A percentile compares a stretch with the other conserved stretches of the same genome.
These are phyloP conservation scores for Ceratocystis diversiconidia DNA, from an alignment of 2,329 filamentous ascomycete species.

Conservation along the genomic window DNA sequence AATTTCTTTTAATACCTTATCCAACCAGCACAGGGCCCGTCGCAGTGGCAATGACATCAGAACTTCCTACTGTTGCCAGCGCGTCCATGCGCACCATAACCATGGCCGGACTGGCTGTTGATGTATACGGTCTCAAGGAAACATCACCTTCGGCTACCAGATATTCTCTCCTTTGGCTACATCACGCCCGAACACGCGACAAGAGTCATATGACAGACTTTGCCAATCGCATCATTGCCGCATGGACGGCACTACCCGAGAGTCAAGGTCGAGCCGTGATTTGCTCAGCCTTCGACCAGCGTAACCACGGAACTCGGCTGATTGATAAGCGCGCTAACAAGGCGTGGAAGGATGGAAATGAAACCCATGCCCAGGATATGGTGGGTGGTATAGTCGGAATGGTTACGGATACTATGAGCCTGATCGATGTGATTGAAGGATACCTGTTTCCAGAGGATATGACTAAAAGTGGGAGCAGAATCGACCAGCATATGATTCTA, in stretches of 20 bases:
- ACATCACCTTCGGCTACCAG: slow-evolving; percentile 36
- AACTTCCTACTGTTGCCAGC: slow-evolving; percentile 23
- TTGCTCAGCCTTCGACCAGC: slow-evolving; percentile 76
- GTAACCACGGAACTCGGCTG: slow-evolving; percentile 71
- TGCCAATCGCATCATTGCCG: slow-evolving; percentile 51
- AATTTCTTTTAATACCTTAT: neutral
- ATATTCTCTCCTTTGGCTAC: slow-evolving; percentile 76
- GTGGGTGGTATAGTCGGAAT: slow-evolving; percentile 62
- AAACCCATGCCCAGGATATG: slow-evolving; percentile 81
- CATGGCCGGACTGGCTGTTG: slow-evolving; percentile 65
- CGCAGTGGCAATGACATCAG: neutral
- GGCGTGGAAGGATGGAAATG: slow-evolving; percentile 63
- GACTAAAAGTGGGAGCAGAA: slow-evolving; percentile 30
- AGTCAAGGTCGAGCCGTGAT: slow-evolving; percentile 46
- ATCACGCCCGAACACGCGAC: slow-evolving; percentile 62
- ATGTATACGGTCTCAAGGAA: slow-evolving; percentile 69
- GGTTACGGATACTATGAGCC: slow-evolving; percentile 54
- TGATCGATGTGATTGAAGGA: slow-evolving; percentile 65
- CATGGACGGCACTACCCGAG: slow-evolving; percentile 43
- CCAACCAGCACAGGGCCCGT: neutral
- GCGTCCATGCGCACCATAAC: slow-evolving; percentile 53
- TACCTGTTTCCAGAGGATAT: slow-evolving; percentile 49
- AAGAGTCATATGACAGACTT: slow-evolving; percentile 63
- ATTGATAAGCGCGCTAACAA: slow-evolving; percentile 56
- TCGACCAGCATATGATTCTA: slow-evolving; percentile 52